Base-by-base conservation (phyloP, 129 eudicot genomes). In the Arctium lappa region DNA sequence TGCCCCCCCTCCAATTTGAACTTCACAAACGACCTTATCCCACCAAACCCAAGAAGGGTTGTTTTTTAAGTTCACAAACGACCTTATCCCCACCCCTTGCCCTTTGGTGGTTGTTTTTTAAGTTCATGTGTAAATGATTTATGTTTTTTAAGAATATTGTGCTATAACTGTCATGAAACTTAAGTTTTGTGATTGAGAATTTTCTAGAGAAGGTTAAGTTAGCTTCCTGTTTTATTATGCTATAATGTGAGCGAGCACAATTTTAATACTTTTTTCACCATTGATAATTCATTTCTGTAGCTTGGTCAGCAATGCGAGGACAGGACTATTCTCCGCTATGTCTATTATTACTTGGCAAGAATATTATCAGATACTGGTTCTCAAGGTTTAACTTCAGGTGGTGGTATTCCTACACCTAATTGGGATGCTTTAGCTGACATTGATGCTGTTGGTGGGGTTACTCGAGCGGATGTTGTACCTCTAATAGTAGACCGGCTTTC, bases 371-470 rank as follows among this genome's bases (percentile, higher is more conserved):
- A 92, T 85, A 84, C 90, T 79, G 97, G 97, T 85, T 88, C 97
- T 9, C 94, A 92, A 83, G 97, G 94, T 86, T 75, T 92, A 83
- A 88, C 87, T 82, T 80, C 94, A 3, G 97, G 97, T 79, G 97
- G 97, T 79, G 97, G 97, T 50, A 92, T 92, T 80, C 97, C 97
- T 82, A 92, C 97, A 3, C 97, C 97, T 33, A 92, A 92, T 87
- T 92, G 97, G 97, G 97, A 92, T 90, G 94, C 97, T 77, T 85
- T 90, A 85, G 97, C 97, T 71, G 97, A 88, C 81, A 90, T 92
- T 66, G 97, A 90, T 88, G 94, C 94, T 66, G 90, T 81, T 85
- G 97, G 94, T 82, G 97, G 97, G 29, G 97, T 90, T 76, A 92
- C 97, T 7, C 86, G 97, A 42, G 97, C 97, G 46, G 97, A 92